Evolutionary conservation across 208 protist genomes (phyloP).

Genomic region (Acanthamoeba culbertsoni): DNA sequence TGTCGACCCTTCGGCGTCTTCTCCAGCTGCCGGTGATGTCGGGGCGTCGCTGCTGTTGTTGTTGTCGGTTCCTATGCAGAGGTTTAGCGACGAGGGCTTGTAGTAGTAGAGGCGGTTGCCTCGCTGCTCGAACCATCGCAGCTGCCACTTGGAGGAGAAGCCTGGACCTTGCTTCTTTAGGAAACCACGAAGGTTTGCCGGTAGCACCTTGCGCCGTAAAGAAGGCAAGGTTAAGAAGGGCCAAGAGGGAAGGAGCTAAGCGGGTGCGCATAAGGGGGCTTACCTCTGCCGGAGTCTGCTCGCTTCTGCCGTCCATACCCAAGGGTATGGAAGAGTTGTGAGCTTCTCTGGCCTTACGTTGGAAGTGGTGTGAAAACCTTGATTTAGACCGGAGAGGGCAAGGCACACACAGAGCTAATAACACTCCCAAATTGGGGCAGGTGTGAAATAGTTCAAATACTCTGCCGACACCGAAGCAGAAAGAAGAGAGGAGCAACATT

Average conservation of each 20-base stretch:
- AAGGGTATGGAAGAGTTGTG: too few species aligned
- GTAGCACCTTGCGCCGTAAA: neutral
- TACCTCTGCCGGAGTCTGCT: too few species aligned
- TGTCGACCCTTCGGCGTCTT: neutral
- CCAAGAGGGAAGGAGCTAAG: neutral
- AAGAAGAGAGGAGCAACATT: too few species aligned
- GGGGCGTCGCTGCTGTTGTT: neutral
- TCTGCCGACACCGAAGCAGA: too few species aligned
- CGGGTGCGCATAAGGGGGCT: neutral
- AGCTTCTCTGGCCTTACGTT: too few species aligned
- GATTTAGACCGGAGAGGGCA: neutral
- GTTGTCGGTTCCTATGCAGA: neutral
- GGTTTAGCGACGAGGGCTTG: neutral
- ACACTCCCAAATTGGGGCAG: neutral
- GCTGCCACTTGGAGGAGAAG: slow-evolving; percentile 15
- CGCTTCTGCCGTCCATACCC: too few species aligned
- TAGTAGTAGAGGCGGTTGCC: neutral
- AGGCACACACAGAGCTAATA: neutral
- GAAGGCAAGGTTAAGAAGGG: neutral
- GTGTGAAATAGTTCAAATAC: neutral
- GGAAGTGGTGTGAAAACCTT: too few species aligned
- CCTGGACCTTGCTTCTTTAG: neutral
- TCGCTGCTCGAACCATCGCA: neutral
- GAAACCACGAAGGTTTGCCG: neutral
- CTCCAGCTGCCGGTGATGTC: too few species aligned